phyloP scores from a whole-genome alignment of 2,329 filamentous ascomycete genomes.

The Trichoderma sp. region DNA sequence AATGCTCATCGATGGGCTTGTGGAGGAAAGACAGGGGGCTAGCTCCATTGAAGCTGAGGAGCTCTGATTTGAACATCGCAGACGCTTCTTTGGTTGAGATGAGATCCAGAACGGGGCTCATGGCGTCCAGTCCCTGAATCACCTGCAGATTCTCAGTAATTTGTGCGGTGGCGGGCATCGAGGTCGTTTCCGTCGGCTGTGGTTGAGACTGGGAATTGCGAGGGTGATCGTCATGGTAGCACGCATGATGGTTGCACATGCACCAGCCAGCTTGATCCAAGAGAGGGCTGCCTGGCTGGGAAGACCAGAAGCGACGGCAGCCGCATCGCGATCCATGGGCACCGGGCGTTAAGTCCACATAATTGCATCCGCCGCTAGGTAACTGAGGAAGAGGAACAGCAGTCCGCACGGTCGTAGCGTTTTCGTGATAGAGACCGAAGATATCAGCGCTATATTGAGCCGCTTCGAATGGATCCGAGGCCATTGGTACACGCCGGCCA shows the following conservation, averaged over 20 bases:
- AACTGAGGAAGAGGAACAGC: conserved; percentile 39
- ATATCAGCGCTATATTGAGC: conserved; percentile 47
- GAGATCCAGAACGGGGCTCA: conserved; percentile 56
- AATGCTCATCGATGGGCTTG: conserved; percentile 35
- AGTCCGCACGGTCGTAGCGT: conserved; percentile 34
- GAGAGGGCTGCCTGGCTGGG: conserved; percentile 40
- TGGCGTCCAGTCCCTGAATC: conserved; percentile 48
- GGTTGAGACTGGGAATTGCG: conserved; percentile 29
- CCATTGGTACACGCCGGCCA: conserved; percentile 47
- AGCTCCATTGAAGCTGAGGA: conserved; percentile 41
- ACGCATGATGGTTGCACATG: conserved; percentile 65
- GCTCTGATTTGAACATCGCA: conserved; percentile 43
- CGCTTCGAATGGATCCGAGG: conserved; percentile 51
- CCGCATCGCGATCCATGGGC: conserved; percentile 57
- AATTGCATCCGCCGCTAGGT: conserved; percentile 59
- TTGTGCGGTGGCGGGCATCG: conserved; percentile 40
- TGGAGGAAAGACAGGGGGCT: conserved; percentile 40
- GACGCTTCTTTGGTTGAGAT: conserved; percentile 43
- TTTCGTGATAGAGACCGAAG: conserved; percentile 60
- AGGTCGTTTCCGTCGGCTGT: conserved; percentile 32
- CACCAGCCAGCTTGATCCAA: conserved; percentile 54
- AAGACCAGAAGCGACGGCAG: conserved; percentile 63
- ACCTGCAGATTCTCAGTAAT: conserved; percentile 55
- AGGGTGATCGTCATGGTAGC: conserved; percentile 56
- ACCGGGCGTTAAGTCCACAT: conserved; percentile 55